Base-by-base conservation (phyloP, 768 basidiomycete species). In the Collybia sordida region DNA sequence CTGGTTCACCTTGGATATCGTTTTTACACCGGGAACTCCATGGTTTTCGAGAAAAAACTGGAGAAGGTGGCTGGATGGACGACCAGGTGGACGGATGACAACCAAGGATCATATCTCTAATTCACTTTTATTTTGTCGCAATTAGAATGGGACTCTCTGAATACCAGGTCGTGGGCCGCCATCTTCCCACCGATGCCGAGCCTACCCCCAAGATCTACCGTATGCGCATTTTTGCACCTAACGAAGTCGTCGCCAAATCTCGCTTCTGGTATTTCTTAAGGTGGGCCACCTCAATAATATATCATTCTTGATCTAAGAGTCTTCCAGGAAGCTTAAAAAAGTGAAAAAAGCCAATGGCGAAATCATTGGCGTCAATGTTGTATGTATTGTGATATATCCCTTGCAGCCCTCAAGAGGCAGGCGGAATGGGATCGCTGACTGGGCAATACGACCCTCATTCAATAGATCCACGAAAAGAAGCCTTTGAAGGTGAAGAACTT, bases 201-300 rank as follows among this genome's bases (percentile, higher is more conserved):
- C 92, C 93, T 49, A 90, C 81, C 53, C 97, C 97, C 54, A 98
- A 98, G 84, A 95, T 98, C 73, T 98, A 91, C 82, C 90, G 96
- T 63, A 98, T 98, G 96, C 89, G 96, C 72, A 97, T 98, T 66
- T 99, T 98, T 68, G 94, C 97, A 58, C 93, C 93, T 58, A 98
- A 98, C 70, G 93, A 97, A 56, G 94, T 98, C 59, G 93, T 99
- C 64, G 96, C 97, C 63, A 98, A 99, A 80, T 96, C 93, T 44
- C 87, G 96, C 52, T 99, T 97, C 88, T 98, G 97, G 96, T 98
- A 98, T 78, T 99, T 96, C 85, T 79, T 99, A 53, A 86, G 88
- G 89, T 89, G 56, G 61, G 84, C 54, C 11, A 2, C 31, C 11
- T 6, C 9, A 48, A 17, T n/a, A 38, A 6, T 14, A 11, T 45